phyloP scores from a whole-genome alignment of 2,329 filamentous ascomycete species.

The Westerdykella aurantiaca region DNA sequence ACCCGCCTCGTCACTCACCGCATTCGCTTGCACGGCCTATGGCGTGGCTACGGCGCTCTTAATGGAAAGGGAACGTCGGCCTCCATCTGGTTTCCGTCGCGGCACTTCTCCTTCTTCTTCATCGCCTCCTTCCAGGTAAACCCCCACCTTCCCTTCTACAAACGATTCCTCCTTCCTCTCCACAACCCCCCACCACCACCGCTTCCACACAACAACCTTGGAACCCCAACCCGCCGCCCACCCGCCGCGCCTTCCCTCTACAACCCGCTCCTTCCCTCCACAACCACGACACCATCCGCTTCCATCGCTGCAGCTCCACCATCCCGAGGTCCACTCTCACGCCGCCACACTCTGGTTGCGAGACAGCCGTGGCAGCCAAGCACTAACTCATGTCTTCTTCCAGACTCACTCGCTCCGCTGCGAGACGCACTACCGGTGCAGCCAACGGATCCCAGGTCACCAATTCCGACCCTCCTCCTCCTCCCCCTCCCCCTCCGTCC shows the following conservation, averaged over 20 bases:
- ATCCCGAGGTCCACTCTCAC: neutral
- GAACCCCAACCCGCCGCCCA: neutral
- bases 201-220: conserved; percentile 1
- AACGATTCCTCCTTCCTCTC: conserved; percentile 7
- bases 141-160: conserved; percentile 4
- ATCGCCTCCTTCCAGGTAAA: conserved; percentile 20
- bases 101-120: conserved; percentile 15
- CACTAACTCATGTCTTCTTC: conserved; percentile 66
- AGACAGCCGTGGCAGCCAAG: conserved; percentile 4
- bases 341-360: neutral
- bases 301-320: conserved; percentile 8
- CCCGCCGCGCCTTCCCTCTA: conserved; percentile 2
- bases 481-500: conserved; percentile 37
- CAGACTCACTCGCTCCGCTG: conserved; percentile 93
- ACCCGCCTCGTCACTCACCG: conserved; percentile 13
- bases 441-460: conserved; percentile 41
- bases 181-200: conserved; percentile 1
- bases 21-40: conserved; percentile 37
- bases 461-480: conserved; percentile 34
- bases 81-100: conserved; percentile 17
- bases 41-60: conserved; percentile 24
- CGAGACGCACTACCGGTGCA: conserved; percentile 73
- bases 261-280: conserved; percentile 2
- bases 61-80: conserved; percentile 27
- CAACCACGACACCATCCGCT: neutral